Base-by-base conservation (phyloP, 352 stramenopile genomes). In the Phytophthora aleatoria region DNA sequence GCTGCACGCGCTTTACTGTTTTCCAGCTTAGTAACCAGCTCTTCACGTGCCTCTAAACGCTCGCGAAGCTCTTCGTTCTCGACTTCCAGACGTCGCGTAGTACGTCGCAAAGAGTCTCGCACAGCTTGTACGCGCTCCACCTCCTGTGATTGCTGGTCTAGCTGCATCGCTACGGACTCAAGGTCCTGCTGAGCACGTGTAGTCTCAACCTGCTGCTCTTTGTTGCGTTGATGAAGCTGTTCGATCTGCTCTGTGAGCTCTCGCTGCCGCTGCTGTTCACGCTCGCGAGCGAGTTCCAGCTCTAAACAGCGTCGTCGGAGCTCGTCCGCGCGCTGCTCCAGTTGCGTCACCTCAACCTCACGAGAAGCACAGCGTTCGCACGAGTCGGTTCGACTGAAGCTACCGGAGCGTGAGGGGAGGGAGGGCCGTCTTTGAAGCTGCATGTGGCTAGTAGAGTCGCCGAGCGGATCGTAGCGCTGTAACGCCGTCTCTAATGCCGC, bases 251-350 rank as follows among this genome's bases (percentile, higher is more conserved):
- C 51, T 13, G 43, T 30, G 2, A 79, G 47, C 28, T 79, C 67
- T 39, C 45, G 61, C 38, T 67, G 57, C 0, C 58, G 52, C n/a
- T 78, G 63, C 3, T 71, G 64, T 10, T 68, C 69, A 0, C 67
- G 58, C 56, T 83, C 64, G 0, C 49, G 41, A 16, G 75, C 74
- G 24, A 89, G 57, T 43, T 85, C 74, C 20, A 85, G 28, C 57
- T 77, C 69, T n/a, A 77, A 51, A 27, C 78, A 87, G n/a, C 73
- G 66, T 1, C 76, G 80, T 28, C 72, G 68, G 15, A 86, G 54
- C 30, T 72, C 65, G 36, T 87, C 71, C 24, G 60, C 42, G 3
- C 57, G 53, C 16, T 59, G 64, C 55, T 67, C 62, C 48, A 75
- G 54, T 52, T 74, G 33, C 5, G 45, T 38, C 36, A 51, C 38